Evolutionary conservation across 2,329 filamentous ascomycete genomes (phyloP), one percentile per base, ranked within the genome.

Genomic region (Aaosphaeria pasadenensis): DNA sequence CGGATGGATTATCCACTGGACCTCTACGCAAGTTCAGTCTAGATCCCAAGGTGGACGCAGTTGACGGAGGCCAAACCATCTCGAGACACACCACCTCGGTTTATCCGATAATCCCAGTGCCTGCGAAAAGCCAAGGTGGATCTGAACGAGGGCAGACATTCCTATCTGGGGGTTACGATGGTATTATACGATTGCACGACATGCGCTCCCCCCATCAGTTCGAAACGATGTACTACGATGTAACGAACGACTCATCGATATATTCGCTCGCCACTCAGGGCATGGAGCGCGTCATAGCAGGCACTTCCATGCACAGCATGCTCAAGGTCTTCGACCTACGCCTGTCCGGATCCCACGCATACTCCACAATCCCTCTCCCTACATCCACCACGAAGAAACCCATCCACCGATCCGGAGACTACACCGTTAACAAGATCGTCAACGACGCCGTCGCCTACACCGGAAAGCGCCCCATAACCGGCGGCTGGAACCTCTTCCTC

Each of bases 241-340:
- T 75, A 1, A 79, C 80, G 3, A 82, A 86, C 54, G 73, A 78
- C 51, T 79, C 78, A 13, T 72, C 81, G 0, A 75, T 85, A 5
- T 85, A 85, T 58, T 80, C 80, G 17, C 72, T 86, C 11, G 74
- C 80, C 1, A 68, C 77, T 1, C 76, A 84, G 44, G 80, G 80
- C 2, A 74, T 76, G 17, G 78, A 85, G 54, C 73, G 76, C 2
- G 76, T 86, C 46, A 60, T 85, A 6, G 79, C 77, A 7, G 83
- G 83, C 28, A 76, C 77, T 1, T 77, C 77, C 3, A 74, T 77
- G 43, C 79, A 85, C 61, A 78, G 75, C 40, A 71, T 84, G 44
- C 66, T 86, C 40, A 85, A 85, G 55, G 70, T 85, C 4, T 86
- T 84, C 54, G 83, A 87, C 55, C 60, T 86, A 39, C 80, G 83